Evolutionary conservation across 257 asterid genomes (phyloP).

Genomic region (Rehmannia glutinosa): DNA sequence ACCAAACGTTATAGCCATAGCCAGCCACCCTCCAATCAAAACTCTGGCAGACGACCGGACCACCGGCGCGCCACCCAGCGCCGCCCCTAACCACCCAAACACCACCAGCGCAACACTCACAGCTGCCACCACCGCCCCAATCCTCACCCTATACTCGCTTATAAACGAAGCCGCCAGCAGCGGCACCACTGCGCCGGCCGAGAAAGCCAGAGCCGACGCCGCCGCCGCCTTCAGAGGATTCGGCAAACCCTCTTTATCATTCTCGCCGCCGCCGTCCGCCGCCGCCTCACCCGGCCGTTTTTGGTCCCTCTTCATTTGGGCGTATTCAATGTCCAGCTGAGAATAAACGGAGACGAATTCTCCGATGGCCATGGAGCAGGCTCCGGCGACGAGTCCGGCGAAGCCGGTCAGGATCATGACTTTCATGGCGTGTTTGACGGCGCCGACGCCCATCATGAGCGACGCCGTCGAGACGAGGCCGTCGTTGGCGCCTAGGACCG

Average conservation of each 20-base stretch:
- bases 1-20: slow-evolving; percentile 80
- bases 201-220: slow-evolving; percentile 73
- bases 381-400: slow-evolving; percentile 81
- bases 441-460: slow-evolving; percentile 86
- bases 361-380: slow-evolving; percentile 90
- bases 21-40: slow-evolving; percentile 82
- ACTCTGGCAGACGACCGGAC: slow-evolving; percentile 54
- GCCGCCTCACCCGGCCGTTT: slow-evolving; percentile 11
- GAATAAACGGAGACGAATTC: too few relatives aligned
- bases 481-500: slow-evolving; percentile 84
- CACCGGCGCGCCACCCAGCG: slow-evolving; percentile 56
- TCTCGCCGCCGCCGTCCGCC: not conserved
- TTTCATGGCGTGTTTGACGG: slow-evolving; percentile 69
- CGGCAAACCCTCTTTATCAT: slow-evolving; percentile 37
- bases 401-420: slow-evolving; percentile 75
- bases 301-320: slow-evolving; percentile 50
- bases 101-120: slow-evolving; percentile 52
- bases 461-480: slow-evolving; percentile 77
- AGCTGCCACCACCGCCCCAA: slow-evolving; percentile 53
- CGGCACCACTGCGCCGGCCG: slow-evolving; percentile 77
- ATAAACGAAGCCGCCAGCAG: slow-evolving; percentile 70
- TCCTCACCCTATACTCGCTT: slow-evolving; percentile 54
- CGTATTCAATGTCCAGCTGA: slow-evolving; percentile 73
- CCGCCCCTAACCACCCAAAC: slow-evolving; percentile 79
- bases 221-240: slow-evolving; percentile 76